Conservation (phyloP, 2,329 filamentous ascomycete species). For the Didymosphaeria variabile region DNA sequence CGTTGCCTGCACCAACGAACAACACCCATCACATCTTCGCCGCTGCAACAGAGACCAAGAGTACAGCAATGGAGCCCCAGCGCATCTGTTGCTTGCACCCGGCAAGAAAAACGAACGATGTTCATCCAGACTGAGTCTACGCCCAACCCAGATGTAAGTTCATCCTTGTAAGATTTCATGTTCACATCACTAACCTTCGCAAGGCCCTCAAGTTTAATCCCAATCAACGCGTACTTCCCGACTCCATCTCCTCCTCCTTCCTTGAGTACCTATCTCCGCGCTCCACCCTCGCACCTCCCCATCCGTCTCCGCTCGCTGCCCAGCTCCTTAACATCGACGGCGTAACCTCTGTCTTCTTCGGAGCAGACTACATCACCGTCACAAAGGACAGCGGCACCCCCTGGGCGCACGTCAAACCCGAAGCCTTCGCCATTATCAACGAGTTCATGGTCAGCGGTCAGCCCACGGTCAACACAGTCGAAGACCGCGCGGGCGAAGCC, state of each 20-base stretch:
- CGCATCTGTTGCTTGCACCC: constrained; percentile 20
- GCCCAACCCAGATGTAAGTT: constrained; percentile 82
- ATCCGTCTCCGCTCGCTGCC: constrained; percentile 90
- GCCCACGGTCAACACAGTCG: constrained; percentile 76
- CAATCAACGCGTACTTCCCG: constrained; percentile 84
- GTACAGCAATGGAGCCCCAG: constrained; percentile 36
- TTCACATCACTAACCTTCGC: not conserved
- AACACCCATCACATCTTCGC: constrained; percentile 44
- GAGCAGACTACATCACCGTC: constrained; percentile 94
- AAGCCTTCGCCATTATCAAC: constrained; percentile 94
- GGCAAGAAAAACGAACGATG: constrained; percentile 70
- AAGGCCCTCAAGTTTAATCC: constrained; percentile 90
- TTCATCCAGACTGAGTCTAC: constrained; percentile 98
- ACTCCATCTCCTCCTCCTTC: constrained; percentile 75
- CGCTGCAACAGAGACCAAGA: constrained; percentile 41
- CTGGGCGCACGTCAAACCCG: constrained; percentile 94
- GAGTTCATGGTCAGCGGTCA: constrained; percentile 88
- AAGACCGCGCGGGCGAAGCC: constrained; percentile 64
- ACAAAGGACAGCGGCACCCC: constrained; percentile 88
- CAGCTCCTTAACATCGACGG: constrained; percentile 93
- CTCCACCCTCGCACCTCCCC: constrained; percentile 84
- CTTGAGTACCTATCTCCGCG: constrained; percentile 92
- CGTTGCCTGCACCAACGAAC: constrained; percentile 48
- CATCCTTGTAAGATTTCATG: not conserved
- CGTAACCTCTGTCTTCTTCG: constrained; percentile 94